Base-by-base conservation (phyloP, 768 basidiomycete genomes). In the Psilocybe cubensis region DNA sequence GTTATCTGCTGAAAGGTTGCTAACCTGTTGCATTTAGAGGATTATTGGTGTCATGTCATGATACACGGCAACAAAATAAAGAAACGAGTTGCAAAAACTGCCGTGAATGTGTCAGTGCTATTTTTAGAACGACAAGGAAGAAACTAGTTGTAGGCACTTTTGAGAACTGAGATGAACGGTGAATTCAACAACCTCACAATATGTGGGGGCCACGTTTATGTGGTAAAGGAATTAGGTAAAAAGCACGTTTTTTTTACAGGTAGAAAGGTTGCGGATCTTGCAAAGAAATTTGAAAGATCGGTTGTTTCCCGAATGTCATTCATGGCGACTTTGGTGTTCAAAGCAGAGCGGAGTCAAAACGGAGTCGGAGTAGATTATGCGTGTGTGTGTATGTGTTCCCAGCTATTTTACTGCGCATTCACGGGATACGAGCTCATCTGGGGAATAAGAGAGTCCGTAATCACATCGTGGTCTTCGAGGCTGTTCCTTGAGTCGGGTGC, bases 401-500 rank as follows among this genome's bases (percentile, higher is more conserved):
- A 33, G 31, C 21, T 14, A 14, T 25, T 17, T 49, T 23, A 27
- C 23, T 35, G 35, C 17, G 51, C 4, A 12, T 38, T 21, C 38
- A 24, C 24, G 40, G 35, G 38, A 28, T 2, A 10, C 2, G 21
- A 41, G 21, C 7, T 38, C 40, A 21, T 23, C 35, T 50, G 46
- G 47, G 46, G 40, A 38, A 21, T 28, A 17, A 18, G 27, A 29
- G 42, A 42, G 41, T 29, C 35, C 58, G 52, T 29, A 54, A 54
- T 54, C 46, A 49, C 58, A 50, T 21, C 52, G 58, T 50, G 51
- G 40, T 31, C 5, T 12, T 41, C 4, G 41, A 54, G 52, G 58
- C 46, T 54, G 52, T 54, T 50, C 41, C 38, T 23, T 44, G 7
- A 17, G 41, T 59, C 47, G 58, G 47, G 52, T 35, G 54, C 46